Base-by-base conservation (phyloP, 148 eudicot genomes). In the Agrostemma githago region DNA sequence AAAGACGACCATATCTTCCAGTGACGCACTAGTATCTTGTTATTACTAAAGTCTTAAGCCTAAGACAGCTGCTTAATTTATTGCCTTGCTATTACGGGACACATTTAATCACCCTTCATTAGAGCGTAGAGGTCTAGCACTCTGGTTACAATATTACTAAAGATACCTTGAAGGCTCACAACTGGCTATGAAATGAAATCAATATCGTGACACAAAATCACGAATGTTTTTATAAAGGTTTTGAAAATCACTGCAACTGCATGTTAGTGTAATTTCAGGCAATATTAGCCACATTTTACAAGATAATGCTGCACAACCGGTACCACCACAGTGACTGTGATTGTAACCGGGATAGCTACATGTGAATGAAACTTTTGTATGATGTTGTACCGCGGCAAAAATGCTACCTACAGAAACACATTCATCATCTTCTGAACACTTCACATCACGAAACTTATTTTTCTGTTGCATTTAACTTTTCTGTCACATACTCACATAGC, bases 391-490 rank as follows among this genome's bases (percentile, higher is more conserved):
- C 19, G 20, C 5, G n/a, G n/a, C n/a, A n/a, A n/a, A 72, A 19
- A 62, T 5, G 56, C 39, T 42, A 41, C 40, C 66, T 56, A 67
- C 66, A 68, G 10, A 40, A 65, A 76, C 74, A 76, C 58, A 39
- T 76, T 44, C 63, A 26, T 54, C 68, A 70, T 66, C 17, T 56
- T 34, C 20, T 74, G 61, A 19, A 19, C 71, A 66, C 15, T 26
- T 26, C 8, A 71, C 62, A 46, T 39, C 20, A 62, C 26, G 69
- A 69, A 75, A 34, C 41, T 44, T 46, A 37, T 51, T 60, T 66
- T n/a, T 56, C 34, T 17, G 51, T 64, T 17, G 17, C 66, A 37
- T 56, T 65, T 51, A 77, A 70, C 67, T 67, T 74, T 62, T 68
- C n/a, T n/a, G n/a, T n/a, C n/a, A n/a, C 4, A 34, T 14, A 12